Evolutionary conservation across 2,329 filamentous ascomycete species (phyloP), one percentile per base, ranked within the genome.

Genomic region (Paradendryphiella salina): DNA sequence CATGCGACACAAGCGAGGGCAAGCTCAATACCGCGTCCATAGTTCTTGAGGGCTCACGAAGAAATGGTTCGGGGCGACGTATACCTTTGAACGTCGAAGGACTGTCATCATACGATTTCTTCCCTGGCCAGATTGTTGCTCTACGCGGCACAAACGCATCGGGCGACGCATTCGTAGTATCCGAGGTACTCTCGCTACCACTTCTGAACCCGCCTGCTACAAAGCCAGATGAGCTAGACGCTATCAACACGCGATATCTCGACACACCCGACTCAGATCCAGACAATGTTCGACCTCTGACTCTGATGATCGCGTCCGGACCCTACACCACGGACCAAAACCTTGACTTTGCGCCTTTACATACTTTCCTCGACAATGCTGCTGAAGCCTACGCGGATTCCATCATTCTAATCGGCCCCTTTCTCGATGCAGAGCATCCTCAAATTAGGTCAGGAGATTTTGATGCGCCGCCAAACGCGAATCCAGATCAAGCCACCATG

Each of bases 271-370:
- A 73, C 36, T 68, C 72, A 7, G 83, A 85, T 54, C 74, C 77
- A 14, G 71, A 73, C 4, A 76, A 63, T 29, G 44, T 79, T 2
- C 77, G 84, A 7, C 91, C 93, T 0, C 75, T 97, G 14, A 91
- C 82, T 63, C 78, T 96, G 42, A 73, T 96, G 31, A 81, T 93
- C 51, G 90, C 88, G 1, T 84, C 90, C 0, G 94, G 94, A 0
- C 94, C 94, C 0, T 99, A 95, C 73, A 96, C 92, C 0, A 85
- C 91, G 2, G 92, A 97, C 61, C 89, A 93, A 65, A 95, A 95
- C 66, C 85, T 99, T 37, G 88, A 91, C 59, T 99, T 92, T 68
- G 89, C 95, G 65, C 88, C 93, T 6, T 78, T 99, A 1, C 85
- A 91, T 64, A 85, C 89, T 23, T 80, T 99, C 13, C 93, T 93